Evolutionary conservation across 768 basidiomycete species (phyloP), one percentile per base, ranked within the genome.

Genomic region (Kwoniella mangroviensis): DNA sequence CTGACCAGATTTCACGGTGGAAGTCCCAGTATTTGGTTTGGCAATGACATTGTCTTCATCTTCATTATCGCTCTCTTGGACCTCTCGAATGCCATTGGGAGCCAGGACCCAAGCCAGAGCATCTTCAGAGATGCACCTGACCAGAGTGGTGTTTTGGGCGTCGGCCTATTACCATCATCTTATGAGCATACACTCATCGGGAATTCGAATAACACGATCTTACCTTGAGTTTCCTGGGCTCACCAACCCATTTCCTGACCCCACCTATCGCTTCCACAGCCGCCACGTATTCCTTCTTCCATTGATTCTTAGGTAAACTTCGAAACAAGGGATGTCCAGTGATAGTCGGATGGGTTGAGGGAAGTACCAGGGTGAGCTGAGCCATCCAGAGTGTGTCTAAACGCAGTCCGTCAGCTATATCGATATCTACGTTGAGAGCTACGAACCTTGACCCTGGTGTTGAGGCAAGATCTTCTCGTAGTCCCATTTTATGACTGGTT

Each of bases 401-500:
- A 28, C 1, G 28, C 19, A 11, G 57, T 2, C 17, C 4, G 51
- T 57, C 63, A 64, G 28, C 22, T n/a, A 45, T 40, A 61, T 5
- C 26, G 0, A 41, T 68, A 17, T 40, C 41, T 59, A 21, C 15
- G 26, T 42, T 21, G n/a, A 12, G 43, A 11, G 40, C 21, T 2
- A 51, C 63, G 1, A 22, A 62, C 67, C 64, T 49, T 42, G 19
- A 4, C 51, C 69, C 1, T 57, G 40, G 0, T 57, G 61, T 19
- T 43, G 61, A 13, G 28, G 21, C 7, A 42, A 17, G 52, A 71
- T 13, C 45, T 63, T 72, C 58, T 75, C 72, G 41, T 74, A 79
- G 28, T 71, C 70, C 79, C 79, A 80, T 51, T 73, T 70, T 24
- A 78, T 60, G 5, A 70, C 65, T 6, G 79, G 79, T 43, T 76